Evolutionary conservation across 305 asterid genomes (phyloP), one percentile per base, ranked within the genome.

Genomic region (Petunia hybrid): DNA sequence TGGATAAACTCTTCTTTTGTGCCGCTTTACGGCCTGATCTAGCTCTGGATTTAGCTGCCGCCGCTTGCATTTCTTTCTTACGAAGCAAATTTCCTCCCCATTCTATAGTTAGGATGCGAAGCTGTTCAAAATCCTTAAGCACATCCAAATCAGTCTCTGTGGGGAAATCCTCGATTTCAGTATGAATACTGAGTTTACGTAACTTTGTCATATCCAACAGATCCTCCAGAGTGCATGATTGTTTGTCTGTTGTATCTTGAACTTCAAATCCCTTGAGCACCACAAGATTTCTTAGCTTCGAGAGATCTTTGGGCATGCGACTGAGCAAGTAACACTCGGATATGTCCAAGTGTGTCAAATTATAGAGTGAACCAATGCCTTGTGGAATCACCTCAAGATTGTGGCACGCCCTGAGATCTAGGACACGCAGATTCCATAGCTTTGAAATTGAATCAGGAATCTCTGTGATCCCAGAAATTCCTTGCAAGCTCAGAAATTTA

Each of bases 181-280:
- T 84, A 82, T 87, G 87, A 39, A 88, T 85, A 85, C 89, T 76
- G 45, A 90, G 77, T 35, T 90, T 90, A 0, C 59, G 40, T 73
- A 90, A 73, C 1, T 53, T 13, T 16, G 12, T 0, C 82, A 90
- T 7, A 7, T 13, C 13, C 6, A n/a, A 5, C 81, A 90, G 43
- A 83, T 88, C 91, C 4, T 6, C 75, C n/a, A 90, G 85, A 41
- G 51, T 82, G 13, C 87, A 86, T 0, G 82, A 38, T 6, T 42
- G 53, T 8, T 64, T 68, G 35, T 36, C 40, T 7, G 22, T 13
- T 6, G 59, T 14, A 2, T 10, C 16, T 43, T 67, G 76, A 9
- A 86, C 87, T 2, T 87, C 85, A 65, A 90, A 90, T 14, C 91
- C 93, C 86, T 88, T 87, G 4, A 90, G 85, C 38, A 90, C 91